Evolutionary conservation across 306 rosid genomes (phyloP).

Genomic region (Trifolium dubium): DNA sequence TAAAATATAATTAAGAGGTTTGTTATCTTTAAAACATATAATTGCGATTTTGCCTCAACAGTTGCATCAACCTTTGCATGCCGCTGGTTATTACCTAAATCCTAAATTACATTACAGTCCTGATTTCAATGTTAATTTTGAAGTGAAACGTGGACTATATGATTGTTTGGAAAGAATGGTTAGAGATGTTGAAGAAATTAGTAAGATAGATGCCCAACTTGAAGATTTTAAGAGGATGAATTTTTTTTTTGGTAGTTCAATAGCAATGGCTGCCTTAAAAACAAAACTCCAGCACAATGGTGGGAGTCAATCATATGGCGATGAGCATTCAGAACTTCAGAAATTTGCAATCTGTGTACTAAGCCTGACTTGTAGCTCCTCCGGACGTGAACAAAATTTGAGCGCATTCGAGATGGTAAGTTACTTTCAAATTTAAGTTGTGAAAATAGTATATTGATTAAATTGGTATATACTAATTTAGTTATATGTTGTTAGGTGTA

Average conservation of each 20-base stretch:
- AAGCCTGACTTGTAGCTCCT: not conserved
- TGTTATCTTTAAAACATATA: too few relatives aligned
- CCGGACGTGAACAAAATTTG: too few relatives aligned
- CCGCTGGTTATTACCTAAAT: not conserved
- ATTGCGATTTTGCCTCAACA: too few relatives aligned
- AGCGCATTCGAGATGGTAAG: too few relatives aligned
- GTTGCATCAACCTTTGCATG: not conserved
- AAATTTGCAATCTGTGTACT: not conserved
- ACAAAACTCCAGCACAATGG: not conserved
- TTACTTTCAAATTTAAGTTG: too few relatives aligned
- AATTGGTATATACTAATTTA: too few relatives aligned
- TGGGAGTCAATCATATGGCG: not conserved
- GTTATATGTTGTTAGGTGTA: too few relatives aligned
- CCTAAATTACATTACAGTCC: not conserved
- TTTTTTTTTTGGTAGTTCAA: too few relatives aligned
- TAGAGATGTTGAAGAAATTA: not conserved
- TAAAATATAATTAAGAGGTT: too few relatives aligned
- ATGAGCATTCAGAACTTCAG: not conserved
- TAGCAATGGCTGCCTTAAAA: not conserved
- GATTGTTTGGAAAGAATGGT: not conserved
- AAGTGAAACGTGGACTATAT: not conserved
- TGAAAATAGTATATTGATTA: too few relatives aligned
- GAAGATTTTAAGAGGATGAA: too few relatives aligned
- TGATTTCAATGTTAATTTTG: not conserved
- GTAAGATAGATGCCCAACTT: too few relatives aligned